phyloP scores from a whole-genome alignment of 257 asterid genomes.

The Henckelia pumila region DNA sequence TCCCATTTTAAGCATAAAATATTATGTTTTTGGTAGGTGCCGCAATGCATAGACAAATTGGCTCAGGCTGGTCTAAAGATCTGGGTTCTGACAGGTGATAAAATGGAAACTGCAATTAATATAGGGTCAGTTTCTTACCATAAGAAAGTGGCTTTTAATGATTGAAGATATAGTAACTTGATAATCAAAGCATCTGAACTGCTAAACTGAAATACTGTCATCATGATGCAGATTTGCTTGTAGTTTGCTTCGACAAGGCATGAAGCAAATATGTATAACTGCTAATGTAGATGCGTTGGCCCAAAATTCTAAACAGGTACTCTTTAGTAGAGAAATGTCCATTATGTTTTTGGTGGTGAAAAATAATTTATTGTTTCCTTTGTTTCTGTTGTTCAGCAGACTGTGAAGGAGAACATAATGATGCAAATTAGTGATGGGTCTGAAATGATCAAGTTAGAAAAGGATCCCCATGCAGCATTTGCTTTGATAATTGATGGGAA shows the following conservation, averaged over 20 bases:
- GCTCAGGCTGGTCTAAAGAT: constrained; percentile 98
- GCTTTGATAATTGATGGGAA: constrained; percentile 96
- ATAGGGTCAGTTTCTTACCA: constrained; percentile 75
- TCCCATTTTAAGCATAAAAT: constrained; percentile 8
- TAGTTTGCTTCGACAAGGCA: constrained; percentile 97
- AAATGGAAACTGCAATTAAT: constrained; percentile 99
- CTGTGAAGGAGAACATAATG: constrained; percentile 64
- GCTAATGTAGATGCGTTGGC: constrained; percentile 39
- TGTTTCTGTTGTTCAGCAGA: constrained; percentile 36
- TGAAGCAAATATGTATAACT: constrained; percentile 82
- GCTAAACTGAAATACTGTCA: constrained; percentile 22
- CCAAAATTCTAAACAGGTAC: constrained; percentile 61
- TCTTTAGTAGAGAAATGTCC: constrained; percentile 21
- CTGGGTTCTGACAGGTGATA: constrained; percentile 99
- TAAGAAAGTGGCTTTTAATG: constrained; percentile 18
- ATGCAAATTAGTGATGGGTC: constrained; percentile 76
- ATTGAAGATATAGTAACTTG: constrained; percentile 18
- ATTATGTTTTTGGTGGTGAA: neutral
- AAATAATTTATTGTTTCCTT: constrained; percentile 20
- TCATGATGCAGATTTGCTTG: constrained; percentile 70
- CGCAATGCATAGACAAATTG: constrained; percentile 97
- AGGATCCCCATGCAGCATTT: constrained; percentile 93
- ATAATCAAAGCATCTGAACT: constrained; percentile 19
- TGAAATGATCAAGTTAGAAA: constrained; percentile 79
- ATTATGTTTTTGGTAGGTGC: constrained; percentile 51